Percentiles rank a stretch among this genome's conserved stretches.
Conservation (phyloP, 2,329 filamentous ascomycete species). For the Talaromyces marneffei region DNA sequence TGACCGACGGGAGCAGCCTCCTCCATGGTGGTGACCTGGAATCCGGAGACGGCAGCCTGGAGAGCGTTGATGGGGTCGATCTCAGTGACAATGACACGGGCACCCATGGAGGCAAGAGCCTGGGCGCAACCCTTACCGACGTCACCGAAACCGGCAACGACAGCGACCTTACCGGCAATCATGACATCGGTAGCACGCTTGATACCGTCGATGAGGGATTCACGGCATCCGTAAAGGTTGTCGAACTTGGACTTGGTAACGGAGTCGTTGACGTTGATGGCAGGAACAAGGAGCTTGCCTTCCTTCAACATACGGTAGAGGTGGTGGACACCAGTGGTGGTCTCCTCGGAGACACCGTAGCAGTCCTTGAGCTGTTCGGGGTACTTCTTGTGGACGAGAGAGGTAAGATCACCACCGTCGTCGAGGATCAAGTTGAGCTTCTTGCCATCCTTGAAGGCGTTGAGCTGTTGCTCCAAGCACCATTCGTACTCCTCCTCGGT, state of each 20-base stretch:
- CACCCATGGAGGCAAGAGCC: slow-evolving; percentile 95
- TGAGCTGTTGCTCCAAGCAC: slow-evolving; percentile 98
- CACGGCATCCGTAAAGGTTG: slow-evolving; percentile 99
- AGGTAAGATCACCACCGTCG: slow-evolving; percentile 94
- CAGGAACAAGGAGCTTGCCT: slow-evolving; percentile 78
- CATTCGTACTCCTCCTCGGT: slow-evolving; percentile 99
- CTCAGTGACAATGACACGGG: slow-evolving; percentile 92
- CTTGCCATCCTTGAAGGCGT: slow-evolving; percentile 93
- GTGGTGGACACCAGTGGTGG: slow-evolving; percentile 98
- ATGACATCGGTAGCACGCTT: slow-evolving; percentile 99
- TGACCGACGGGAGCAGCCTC: slow-evolving; percentile 83
- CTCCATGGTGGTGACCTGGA: slow-evolving; percentile 96
- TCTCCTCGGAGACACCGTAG: slow-evolving; percentile 99
- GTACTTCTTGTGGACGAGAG: slow-evolving; percentile 96
- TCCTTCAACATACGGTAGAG: slow-evolving; percentile 97
- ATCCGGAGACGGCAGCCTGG: slow-evolving; percentile 95
- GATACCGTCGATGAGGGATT: slow-evolving; percentile 98
- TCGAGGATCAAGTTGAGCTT: slow-evolving; percentile 98
- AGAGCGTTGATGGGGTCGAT: slow-evolving; percentile 99
- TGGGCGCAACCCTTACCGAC: slow-evolving; percentile 98
- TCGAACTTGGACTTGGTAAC: slow-evolving; percentile 99
- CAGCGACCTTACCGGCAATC: slow-evolving; percentile 98
- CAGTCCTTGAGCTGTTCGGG: slow-evolving; percentile 97
- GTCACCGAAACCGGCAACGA: slow-evolving; percentile 97
- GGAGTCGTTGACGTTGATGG: slow-evolving; percentile 99